A percentile compares a stretch with the other conserved stretches of the same genome.
phyloP scores from a whole-genome alignment of 768 basidiomycete genomes.

The Lentinula aciculospora region DNA sequence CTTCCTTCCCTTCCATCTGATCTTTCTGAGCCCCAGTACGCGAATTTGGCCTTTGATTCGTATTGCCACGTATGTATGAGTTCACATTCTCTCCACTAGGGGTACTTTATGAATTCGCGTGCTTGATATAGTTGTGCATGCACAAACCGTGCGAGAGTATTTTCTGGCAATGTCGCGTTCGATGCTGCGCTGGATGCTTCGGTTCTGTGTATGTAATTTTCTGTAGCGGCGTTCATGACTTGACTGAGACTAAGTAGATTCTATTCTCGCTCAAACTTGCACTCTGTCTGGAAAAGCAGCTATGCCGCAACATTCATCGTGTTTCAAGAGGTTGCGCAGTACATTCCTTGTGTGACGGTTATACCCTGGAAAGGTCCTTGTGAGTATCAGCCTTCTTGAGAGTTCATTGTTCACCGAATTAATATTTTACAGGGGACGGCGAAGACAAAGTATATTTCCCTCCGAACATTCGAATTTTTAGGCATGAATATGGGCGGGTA shows the following conservation, averaged over 20 bases:
- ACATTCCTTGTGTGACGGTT: slow-evolving; percentile 5
- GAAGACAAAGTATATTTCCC: slow-evolving; percentile 8
- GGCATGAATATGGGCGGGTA: neutral
- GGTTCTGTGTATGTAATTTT: slow-evolving; percentile 22
- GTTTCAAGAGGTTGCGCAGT: neutral
- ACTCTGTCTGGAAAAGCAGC: slow-evolving; percentile 4
- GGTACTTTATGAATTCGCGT: neutral
- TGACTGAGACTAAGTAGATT: neutral
- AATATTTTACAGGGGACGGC: neutral
- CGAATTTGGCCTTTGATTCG: slow-evolving; percentile 37
- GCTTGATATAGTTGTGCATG: slow-evolving; percentile 24
- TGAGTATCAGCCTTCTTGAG: neutral
- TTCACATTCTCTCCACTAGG: neutral
- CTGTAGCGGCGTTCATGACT: neutral
- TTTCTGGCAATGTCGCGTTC: slow-evolving; percentile 30
- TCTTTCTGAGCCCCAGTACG: slow-evolving; percentile 38
- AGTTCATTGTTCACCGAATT: neutral
- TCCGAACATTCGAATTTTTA: neutral
- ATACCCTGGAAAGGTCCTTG: slow-evolving; percentile 3
- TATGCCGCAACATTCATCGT: slow-evolving; percentile 4
- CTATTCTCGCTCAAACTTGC: slow-evolving; percentile 2
- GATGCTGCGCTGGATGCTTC: slow-evolving; percentile 31
- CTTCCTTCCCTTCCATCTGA: slow-evolving; percentile 39
- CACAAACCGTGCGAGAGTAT: slow-evolving; percentile 23
- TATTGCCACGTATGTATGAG: slow-evolving; percentile 33